A percentile compares a stretch with the other conserved stretches of the same genome.
phyloP scores from a whole-genome alignment of 163 green algal species.

The Scenedesmus sp. region DNA sequence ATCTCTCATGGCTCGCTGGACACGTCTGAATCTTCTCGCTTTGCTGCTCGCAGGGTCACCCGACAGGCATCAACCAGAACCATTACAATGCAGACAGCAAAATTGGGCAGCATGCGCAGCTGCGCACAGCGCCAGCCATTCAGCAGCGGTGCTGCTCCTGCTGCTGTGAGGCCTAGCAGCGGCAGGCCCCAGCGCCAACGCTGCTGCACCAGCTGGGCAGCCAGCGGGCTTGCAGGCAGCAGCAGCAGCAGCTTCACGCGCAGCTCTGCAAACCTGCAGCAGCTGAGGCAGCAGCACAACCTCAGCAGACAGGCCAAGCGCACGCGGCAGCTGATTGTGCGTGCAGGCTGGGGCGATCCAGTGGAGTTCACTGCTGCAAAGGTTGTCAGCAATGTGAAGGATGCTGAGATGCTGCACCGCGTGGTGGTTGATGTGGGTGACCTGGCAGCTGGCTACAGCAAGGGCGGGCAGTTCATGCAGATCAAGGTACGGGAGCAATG shows the following conservation, averaged over 20 bases:
- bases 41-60: not conserved
- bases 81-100: conserved; percentile 7
- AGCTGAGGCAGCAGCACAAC: conserved; percentile 1
- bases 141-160: conserved; percentile 11
- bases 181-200: conserved; percentile 19
- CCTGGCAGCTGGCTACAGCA: conserved; percentile 75
- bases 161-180: not conserved
- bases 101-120: not conserved
- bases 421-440: conserved; percentile 79
- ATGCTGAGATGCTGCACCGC: conserved; percentile 62
- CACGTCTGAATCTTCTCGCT: not conserved
- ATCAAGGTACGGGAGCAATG: conserved; percentile 25
- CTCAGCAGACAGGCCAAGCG: not conserved
- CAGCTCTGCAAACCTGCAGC: conserved; percentile 13
- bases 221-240: conserved; percentile 13
- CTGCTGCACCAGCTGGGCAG: conserved; percentile 6
- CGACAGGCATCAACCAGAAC: not conserved
- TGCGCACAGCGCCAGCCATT: conserved; percentile 7
- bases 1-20: not conserved
- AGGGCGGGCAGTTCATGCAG: conserved; percentile 93
- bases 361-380: conserved; percentile 69
- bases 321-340: conserved; percentile 47
- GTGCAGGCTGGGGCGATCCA: conserved; percentile 67
- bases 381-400: conserved; percentile 47
- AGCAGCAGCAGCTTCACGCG: conserved; percentile 12